These are phyloP conservation scores for Tulasnella sp. DNA, from an alignment of 768 basidiomycete genomes.

Conservation along the genomic window DNA sequence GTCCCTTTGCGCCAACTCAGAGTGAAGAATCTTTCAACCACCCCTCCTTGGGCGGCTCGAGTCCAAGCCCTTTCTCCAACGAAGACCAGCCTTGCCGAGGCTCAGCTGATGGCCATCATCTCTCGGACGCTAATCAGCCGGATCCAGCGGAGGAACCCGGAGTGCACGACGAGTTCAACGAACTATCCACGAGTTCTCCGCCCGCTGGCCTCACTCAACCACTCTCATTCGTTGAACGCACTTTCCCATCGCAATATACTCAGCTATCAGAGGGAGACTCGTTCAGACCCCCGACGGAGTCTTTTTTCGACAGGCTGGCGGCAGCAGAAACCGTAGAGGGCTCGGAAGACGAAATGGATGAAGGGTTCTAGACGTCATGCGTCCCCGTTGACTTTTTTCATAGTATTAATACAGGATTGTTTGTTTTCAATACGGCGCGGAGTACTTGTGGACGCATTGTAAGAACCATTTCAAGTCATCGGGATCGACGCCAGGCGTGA, in stretches of 20 bases:
- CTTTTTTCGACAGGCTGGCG: background rate
- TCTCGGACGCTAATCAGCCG: background rate
- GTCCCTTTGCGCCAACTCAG: background rate
- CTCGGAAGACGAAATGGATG: background rate
- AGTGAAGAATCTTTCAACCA: background rate
- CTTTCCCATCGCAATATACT: slow-evolving; percentile 13
- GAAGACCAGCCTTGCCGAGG: background rate
- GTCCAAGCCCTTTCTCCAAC: background rate
- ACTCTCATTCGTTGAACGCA: slow-evolving; percentile 8
- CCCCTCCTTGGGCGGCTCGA: background rate
- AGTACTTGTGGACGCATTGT: slow-evolving; percentile 83
- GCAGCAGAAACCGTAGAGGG: background rate
- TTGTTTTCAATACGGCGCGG: slow-evolving; percentile 33
- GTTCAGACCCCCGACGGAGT: background rate
- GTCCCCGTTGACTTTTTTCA: background rate
- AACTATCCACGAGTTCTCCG: background rate
- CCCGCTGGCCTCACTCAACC: background rate
- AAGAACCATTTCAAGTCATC: slow-evolving; percentile 91
- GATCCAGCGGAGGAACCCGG: background rate
- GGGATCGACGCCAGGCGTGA: slow-evolving; percentile 92
- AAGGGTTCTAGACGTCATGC: background rate
- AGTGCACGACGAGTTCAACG: background rate
- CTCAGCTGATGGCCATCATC: background rate
- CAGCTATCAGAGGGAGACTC: background rate
- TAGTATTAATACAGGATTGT: background rate